These are phyloP conservation scores for Hordeum vulgare DNA, from an alignment of 176 grass and related monocot genomes.

Conservation along the genomic window DNA sequence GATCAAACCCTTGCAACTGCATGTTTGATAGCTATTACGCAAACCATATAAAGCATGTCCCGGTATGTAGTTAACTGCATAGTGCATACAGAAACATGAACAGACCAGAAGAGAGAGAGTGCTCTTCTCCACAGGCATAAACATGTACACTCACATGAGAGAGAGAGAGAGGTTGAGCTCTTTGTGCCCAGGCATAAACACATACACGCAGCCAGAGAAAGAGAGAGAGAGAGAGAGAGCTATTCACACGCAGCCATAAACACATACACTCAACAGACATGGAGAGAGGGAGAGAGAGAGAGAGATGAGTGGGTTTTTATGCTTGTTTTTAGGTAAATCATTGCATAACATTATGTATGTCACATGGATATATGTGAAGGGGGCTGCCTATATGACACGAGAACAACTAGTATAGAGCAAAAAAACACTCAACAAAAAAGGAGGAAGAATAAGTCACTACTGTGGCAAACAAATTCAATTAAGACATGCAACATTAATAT, in stretches of 20 bases:
- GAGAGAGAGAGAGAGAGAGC: not conserved
- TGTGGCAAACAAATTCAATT: not conserved
- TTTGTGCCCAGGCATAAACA: not conserved
- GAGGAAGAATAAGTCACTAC: not conserved
- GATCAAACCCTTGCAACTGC: not conserved
- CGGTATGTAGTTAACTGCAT: not conserved
- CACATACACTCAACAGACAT: not conserved
- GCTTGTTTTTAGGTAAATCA: not conserved
- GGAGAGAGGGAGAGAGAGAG: not conserved
- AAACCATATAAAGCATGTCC: not conserved
- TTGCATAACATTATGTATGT: not conserved
- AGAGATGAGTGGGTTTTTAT: not conserved
- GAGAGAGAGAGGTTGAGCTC: not conserved
- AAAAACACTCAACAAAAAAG: not conserved
- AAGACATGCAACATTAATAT: not conserved
- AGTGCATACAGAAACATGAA: slow-evolving; percentile 6
- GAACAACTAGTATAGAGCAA: not conserved
- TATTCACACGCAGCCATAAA: not conserved
- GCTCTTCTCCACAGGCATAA: not conserved
- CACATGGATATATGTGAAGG: not conserved
- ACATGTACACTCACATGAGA: not conserved
- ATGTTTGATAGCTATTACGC: not conserved
- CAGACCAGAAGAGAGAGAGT: not conserved
- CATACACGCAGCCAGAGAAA: not conserved
- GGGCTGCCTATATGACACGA: not conserved